A percentile compares a stretch with the other conserved stretches of the same genome.
Evolutionary conservation across 805 yeast genomes (phyloP).

Genomic region (Lipomyces mesembrius): DNA sequence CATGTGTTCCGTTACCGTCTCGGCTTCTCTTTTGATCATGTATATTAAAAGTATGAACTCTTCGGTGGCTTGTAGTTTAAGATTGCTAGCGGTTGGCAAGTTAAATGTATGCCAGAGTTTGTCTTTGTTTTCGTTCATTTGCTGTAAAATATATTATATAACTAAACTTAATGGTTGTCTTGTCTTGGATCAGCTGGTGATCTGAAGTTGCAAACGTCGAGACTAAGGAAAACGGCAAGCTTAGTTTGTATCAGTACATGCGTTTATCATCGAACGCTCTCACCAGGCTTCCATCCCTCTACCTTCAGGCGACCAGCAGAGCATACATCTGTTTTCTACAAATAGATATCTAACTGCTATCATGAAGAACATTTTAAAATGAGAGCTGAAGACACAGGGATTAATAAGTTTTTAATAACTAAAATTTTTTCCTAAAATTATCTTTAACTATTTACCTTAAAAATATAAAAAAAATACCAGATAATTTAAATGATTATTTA

Average conservation of each 20-base stretch:
- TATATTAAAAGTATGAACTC: neutral
- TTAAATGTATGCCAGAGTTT: neutral
- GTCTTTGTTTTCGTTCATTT: neutral
- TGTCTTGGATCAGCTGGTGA: neutral
- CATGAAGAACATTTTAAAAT: too few relatives aligned
- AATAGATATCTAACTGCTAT: too few relatives aligned
- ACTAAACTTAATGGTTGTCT: neutral
- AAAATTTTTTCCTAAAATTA: slow-evolving; percentile 10
- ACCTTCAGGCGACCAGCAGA: too few relatives aligned
- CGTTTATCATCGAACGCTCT: too few relatives aligned
- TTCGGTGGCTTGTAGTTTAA: neutral
- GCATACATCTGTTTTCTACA: too few relatives aligned
- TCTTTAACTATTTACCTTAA: slow-evolving; percentile 12
- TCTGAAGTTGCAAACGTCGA: neutral
- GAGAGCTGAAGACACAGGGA: too few relatives aligned
- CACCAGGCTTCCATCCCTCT: too few relatives aligned
- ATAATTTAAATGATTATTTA: too few relatives aligned
- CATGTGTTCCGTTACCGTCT: neutral
- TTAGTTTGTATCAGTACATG: too few relatives aligned
- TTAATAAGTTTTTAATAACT: slow-evolving; percentile 20
- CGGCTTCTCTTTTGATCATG: neutral
- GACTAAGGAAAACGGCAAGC: neutral
- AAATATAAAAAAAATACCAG: too few relatives aligned
- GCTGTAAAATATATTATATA: neutral
- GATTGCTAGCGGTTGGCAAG: neutral